These are phyloP conservation scores for Xanthoparmelia taractica DNA, from an alignment of 495 filamentous ascomycete species.

Conservation along the genomic window DNA sequence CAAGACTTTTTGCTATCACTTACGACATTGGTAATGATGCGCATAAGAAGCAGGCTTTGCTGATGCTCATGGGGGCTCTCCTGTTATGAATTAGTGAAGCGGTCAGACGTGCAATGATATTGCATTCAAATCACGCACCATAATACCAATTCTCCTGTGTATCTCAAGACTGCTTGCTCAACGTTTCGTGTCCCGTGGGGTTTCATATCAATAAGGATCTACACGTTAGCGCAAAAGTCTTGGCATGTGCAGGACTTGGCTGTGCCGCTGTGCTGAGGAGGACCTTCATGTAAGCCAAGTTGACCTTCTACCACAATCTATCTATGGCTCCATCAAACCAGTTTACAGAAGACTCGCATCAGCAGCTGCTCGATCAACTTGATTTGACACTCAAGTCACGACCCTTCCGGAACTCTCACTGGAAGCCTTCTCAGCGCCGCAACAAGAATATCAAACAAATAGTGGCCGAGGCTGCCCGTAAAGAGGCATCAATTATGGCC, in stretches of 20 bases:
- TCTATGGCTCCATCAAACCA: conserved; percentile 42
- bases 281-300: no score
- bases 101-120: background rate
- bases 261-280: no score
- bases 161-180: background rate
- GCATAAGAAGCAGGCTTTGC: conserved; percentile 83
- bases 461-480: conserved; percentile 77
- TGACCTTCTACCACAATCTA: background rate
- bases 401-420: conserved; percentile 78
- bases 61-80: conserved; percentile 97
- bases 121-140: conserved; percentile 9
- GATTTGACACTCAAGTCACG: conserved; percentile 77
- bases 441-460: conserved; percentile 99
- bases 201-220: no score
- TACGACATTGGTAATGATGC: conserved; percentile 97
- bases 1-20: conserved; percentile 27
- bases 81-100: conserved; percentile 36
- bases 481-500: conserved; percentile 68
- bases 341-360: conserved; percentile 44
- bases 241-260: no score
- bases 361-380: conserved; percentile 68
- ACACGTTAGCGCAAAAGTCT: no score
- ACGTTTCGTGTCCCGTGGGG: no score
- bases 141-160: background rate
- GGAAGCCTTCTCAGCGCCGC: conserved; percentile 86